Evolutionary conservation across 805 yeast genomes (phyloP), one percentile per base, ranked within the genome.

Genomic region (Candida cerambycidarum): DNA sequence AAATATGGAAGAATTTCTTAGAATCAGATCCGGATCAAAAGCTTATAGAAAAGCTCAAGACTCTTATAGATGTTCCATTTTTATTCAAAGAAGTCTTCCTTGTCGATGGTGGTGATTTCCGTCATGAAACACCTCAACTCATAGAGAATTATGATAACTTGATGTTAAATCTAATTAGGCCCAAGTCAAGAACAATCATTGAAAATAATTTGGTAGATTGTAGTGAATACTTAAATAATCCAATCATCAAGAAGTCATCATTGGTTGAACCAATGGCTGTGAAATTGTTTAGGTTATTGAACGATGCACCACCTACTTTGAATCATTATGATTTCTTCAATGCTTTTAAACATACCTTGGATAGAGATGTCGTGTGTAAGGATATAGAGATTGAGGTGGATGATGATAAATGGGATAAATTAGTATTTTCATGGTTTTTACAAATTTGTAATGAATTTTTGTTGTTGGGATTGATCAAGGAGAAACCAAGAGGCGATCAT

Each of bases 221-320:
- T 2, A 13, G 34, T 13, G 23, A 15, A 11, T 42, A 44, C 33
- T 35, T 46, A 8, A 31, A 44, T 21, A 41, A 43, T 23, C 32
- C 9, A 7, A 5, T 44, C 3, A 29, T 36, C 6, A 25, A 28
- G 9, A 15, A 25, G 25, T 31, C 21, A 17, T 24, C 33, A 5
- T 32, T 14, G 17, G 11, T 38, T 5, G 42, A 44, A 25, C 89
- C 89, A 1, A 64, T 79, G 3, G 54, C 81, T 5, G 66, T 78
- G 23, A 78, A 75, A 38, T 58, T 89, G 41, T 89, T 79, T 62
- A 75, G 78, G 37, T 69, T 87, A 12, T 84, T 83, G 58, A 77
- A 93, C 45, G 97, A 89, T 52, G 90, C 96, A 0, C 85, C 86
- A 17, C 70, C 81, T 2, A 65, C 73, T 23, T 73, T 85, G 47